Evolutionary conservation across 768 basidiomycete genomes (phyloP), one percentile per base, ranked within the genome.

Genomic region (Lentinula guzmanii): DNA sequence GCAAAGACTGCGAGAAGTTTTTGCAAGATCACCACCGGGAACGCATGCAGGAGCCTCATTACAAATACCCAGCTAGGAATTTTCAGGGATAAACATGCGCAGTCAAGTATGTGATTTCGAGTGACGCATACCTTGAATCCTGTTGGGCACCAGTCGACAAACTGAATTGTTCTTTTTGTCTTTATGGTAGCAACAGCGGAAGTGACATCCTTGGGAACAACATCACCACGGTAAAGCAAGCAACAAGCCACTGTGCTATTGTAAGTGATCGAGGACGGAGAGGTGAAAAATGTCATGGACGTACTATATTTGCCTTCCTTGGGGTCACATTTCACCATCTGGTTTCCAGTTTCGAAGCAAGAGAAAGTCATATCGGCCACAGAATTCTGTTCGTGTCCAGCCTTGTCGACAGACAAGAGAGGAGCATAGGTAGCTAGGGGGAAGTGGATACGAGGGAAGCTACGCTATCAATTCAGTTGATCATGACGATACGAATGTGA

Each of bases 361-460:
- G 94, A 87, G 80, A 92, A 94, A 65, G 96, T 98, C 94, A 98
- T 98, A 70, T 98, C 95, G 51, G 93, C 86, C 39, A 98, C 96
- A 5, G 94, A 92, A 81, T 98, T 97, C 76, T 94, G 91, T 74
- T 98, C 96, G 71, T 98, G 96, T 68, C 84, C 85, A 42, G 94
- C 95, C 79, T 97, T 98, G 69, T 96, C 95, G 31, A 86, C 86
- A n/a, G 94, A 95, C 70, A 98, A 80, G 67, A 98, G 87, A 42
- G 96, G 96, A 2, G 96, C 93, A 73, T 91, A 98, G 65, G 93
- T 95, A 60, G 95, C 95, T 61, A 98, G 83, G 52, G 96, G 96
- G 88, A 98, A 98, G 74, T 98, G 96, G 66, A 98, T 98, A 71
- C 95, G 92, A 63, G 95, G 95, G 88, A 96, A 96, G 54, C 92